These are phyloP conservation scores for Gaeumannomyces sp. DNA, from an alignment of 2,329 filamentous ascomycete species.

Conservation along the genomic window DNA sequence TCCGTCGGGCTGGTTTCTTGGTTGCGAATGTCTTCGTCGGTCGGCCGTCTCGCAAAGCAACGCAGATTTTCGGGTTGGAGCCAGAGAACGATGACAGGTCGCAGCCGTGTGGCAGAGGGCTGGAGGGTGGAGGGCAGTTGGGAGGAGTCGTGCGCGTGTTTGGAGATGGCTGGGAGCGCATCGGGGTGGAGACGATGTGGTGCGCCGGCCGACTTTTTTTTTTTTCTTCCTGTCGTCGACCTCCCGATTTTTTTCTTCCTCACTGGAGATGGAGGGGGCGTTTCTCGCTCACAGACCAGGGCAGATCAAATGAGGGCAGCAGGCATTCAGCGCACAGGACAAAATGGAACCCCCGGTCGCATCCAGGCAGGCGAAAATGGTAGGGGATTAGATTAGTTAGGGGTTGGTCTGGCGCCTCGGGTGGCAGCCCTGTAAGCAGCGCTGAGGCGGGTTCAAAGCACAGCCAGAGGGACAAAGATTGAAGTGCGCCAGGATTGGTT, in stretches of 20 bases:
- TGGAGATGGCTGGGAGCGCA: slow-evolving; percentile 40
- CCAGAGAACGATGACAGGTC: not conserved
- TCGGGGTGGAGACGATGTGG: slow-evolving; percentile 26
- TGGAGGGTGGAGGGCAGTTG: slow-evolving; percentile 23
- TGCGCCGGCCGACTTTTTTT: slow-evolving; percentile 16
- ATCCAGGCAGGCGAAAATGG: not conserved
- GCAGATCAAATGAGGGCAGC: not conserved
- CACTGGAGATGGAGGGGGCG: not conserved
- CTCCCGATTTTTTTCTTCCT: slow-evolving; percentile 9
- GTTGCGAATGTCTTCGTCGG: not conserved
- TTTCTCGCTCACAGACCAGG: not conserved
- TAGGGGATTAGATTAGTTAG: slow-evolving; percentile 1
- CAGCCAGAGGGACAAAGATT: not conserved
- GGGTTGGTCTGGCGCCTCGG: not conserved
- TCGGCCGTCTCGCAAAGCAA: not conserved
- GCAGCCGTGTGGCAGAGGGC: slow-evolving; percentile 11
- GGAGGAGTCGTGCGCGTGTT: slow-evolving; percentile 24
- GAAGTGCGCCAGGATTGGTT: not conserved
- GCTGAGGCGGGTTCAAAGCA: not conserved
- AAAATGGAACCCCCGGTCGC: not conserved
- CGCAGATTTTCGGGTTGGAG: not conserved
- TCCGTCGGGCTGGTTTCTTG: not conserved
- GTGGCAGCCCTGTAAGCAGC: not conserved
- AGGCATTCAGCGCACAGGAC: not conserved
- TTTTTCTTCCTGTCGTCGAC: slow-evolving; percentile 24